Conservation (phyloP, 192 early-diverging fungal genomes). For the Backusella tarrabulga region DNA sequence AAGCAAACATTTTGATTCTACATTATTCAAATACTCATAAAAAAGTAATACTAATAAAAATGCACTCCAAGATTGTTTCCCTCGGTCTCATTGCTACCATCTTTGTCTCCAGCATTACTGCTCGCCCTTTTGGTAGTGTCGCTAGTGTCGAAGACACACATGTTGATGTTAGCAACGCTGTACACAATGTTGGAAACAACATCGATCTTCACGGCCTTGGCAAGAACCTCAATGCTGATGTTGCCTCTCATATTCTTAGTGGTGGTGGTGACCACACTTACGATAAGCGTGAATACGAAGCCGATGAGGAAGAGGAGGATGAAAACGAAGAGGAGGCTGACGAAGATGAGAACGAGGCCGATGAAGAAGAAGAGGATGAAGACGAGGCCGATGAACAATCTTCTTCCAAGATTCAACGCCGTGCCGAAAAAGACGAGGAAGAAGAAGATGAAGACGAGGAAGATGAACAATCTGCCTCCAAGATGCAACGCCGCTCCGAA, state of each 20-base stretch:
- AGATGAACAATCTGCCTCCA: background rate
- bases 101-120: background rate
- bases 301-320: background rate
- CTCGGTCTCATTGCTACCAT: slow-evolving; percentile 1
- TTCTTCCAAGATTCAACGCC: background rate
- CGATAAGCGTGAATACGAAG: background rate
- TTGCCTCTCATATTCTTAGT: background rate
- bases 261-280: background rate
- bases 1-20: background rate
- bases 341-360: background rate
- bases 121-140: background rate
- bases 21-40: background rate
- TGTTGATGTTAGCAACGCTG: background rate
- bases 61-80: background rate
- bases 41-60: slow-evolving; percentile 3
- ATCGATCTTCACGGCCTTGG: background rate
- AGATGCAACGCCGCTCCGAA: background rate
- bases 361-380: background rate
- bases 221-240: background rate
- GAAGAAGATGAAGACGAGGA: background rate
- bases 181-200: background rate
- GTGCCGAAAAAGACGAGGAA: background rate
- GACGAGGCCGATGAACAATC: background rate
- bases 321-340: background rate
- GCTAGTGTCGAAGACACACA: background rate